Evolutionary conservation across 176 grass and related monocot species (phyloP).

Genomic region (Oryza longistaminata): DNA sequence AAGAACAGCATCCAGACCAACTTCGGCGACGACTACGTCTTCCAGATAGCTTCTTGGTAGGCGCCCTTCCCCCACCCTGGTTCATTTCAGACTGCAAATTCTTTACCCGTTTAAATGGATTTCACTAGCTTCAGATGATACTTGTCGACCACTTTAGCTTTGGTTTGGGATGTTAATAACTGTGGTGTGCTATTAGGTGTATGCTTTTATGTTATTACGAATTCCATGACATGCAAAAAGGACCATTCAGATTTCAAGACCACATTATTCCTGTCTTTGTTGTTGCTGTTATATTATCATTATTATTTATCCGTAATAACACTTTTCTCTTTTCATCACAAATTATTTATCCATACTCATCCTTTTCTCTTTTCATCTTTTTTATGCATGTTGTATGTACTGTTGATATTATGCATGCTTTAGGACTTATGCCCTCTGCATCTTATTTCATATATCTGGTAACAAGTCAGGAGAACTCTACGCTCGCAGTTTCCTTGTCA

Average conservation of each 20-base stretch:
- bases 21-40: slow-evolving; percentile 89
- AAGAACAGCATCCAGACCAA: slow-evolving; percentile 89
- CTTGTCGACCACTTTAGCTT: background rate
- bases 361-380: background rate
- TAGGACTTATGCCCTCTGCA: slow-evolving; percentile 19
- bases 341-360: background rate
- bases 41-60: slow-evolving; percentile 89
- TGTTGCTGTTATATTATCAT: background rate
- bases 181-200: background rate
- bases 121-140: background rate
- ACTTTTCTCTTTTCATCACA: background rate
- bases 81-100: background rate
- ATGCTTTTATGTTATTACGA: background rate
- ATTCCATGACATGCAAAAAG: background rate
- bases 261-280: background rate
- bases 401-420: background rate
- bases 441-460: slow-evolving; percentile 31
- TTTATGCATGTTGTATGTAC: background rate
- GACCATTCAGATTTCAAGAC: background rate
- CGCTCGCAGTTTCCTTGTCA: slow-evolving; percentile 81
- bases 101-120: background rate
- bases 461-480: slow-evolving; percentile 83
- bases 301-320: background rate
- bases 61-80: background rate
- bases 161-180: background rate